These are phyloP conservation scores for Ogataea hybrid DNA, from an alignment of 1,139 yeast species.

Conservation along the genomic window DNA sequence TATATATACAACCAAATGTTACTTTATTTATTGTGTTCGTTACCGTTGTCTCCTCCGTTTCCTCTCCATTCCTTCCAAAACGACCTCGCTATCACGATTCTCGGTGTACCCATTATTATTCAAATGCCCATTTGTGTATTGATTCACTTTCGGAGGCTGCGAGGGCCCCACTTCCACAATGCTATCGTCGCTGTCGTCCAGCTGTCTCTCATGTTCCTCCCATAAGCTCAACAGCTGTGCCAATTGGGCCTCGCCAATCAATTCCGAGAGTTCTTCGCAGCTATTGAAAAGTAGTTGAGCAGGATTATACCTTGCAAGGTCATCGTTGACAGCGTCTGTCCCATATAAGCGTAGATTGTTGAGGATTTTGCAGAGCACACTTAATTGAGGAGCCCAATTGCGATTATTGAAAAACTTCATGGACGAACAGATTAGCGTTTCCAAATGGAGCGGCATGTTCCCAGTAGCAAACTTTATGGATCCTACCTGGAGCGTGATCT, in stretches of 20 bases:
- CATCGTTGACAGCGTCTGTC: slow-evolving; percentile 10
- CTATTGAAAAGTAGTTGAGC: slow-evolving; percentile 13
- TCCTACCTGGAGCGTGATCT: slow-evolving; percentile 12
- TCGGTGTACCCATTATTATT: not conserved
- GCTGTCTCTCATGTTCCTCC: slow-evolving; percentile 17
- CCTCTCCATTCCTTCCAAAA: not conserved
- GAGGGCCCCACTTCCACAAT: slow-evolving; percentile 2
- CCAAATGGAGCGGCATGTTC: slow-evolving; percentile 13
- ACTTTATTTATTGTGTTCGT: slow-evolving; percentile 7
- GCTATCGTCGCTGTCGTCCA: slow-evolving; percentile 11
- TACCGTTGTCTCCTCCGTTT: not conserved
- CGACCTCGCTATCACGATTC: not conserved
- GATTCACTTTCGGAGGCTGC: not conserved
- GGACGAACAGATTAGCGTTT: slow-evolving; percentile 16
- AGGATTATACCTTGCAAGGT: slow-evolving; percentile 8
- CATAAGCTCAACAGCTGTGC: slow-evolving; percentile 12
- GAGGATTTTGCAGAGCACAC: slow-evolving; percentile 15
- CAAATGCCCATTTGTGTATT: slow-evolving; percentile 1
- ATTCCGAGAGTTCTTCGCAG: slow-evolving; percentile 11
- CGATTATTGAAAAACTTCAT: slow-evolving; percentile 16
- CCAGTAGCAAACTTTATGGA: slow-evolving; percentile 11
- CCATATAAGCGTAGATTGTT: slow-evolving; percentile 14
- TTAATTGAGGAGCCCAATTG: slow-evolving; percentile 19
- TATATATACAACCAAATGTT: not conserved
- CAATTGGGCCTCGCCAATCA: slow-evolving; percentile 13